Percentiles rank a stretch among this genome's conserved stretches.
phyloP scores from a whole-genome alignment of 305 asterid genomes.

The Fraxinus albicans region DNA sequence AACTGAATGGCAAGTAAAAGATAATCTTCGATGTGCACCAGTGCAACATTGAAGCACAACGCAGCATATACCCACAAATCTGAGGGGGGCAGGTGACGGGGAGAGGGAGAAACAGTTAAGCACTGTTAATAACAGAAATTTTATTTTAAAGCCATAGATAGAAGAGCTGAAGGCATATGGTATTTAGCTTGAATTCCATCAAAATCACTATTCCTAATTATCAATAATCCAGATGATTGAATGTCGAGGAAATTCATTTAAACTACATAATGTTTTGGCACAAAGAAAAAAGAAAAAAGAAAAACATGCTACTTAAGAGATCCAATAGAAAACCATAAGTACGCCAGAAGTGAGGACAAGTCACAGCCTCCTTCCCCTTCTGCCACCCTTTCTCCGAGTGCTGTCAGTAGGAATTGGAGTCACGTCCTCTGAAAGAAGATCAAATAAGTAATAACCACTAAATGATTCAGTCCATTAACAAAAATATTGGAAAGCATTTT shows the following conservation, averaged over 20 bases:
- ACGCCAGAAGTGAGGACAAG: not conserved
- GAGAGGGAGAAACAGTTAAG: not conserved
- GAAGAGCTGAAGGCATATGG: not conserved
- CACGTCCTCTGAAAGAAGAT: not conserved
- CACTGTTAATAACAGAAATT: not conserved
- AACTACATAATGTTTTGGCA: not conserved
- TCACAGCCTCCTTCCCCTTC: constrained; percentile 11
- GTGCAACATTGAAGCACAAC: too few species aligned
- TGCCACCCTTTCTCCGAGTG: constrained; percentile 6
- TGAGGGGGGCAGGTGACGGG: not conserved
- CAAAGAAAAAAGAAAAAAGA: not conserved
- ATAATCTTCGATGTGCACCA: not conserved
- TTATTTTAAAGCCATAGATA: not conserved
- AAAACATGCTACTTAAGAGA: not conserved
- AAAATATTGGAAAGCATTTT: not conserved
- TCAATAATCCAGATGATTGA: not conserved
- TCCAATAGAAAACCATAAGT: not conserved
- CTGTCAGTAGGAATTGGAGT: constrained; percentile 5
- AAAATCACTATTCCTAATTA: not conserved
- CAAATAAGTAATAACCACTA: not conserved
- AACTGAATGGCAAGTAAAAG: not conserved
- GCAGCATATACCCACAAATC: too few species aligned
- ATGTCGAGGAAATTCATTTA: not conserved
- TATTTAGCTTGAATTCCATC: not conserved
- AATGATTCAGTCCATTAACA: not conserved